Evolutionary conservation across 2,329 filamentous ascomycete species (phyloP), one percentile per base, ranked within the genome.

Genomic region (Cadophora sp.): DNA sequence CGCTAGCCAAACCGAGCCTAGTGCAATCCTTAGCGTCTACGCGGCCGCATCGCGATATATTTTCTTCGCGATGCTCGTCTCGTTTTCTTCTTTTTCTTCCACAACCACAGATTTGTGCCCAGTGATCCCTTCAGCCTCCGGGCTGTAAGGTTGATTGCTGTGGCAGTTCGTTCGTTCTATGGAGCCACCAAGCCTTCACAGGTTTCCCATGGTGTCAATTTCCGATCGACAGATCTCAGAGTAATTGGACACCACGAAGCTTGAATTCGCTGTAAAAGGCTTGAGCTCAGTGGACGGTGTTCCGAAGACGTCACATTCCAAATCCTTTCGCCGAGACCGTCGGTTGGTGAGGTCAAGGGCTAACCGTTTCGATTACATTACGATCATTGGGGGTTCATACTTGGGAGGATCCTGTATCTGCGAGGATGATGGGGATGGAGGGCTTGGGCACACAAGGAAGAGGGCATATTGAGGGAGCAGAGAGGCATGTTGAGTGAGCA

Each of bases 151-250:
- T 95, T 81, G 92, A 94, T 85, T 86, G 81, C 86, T 91, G 87
- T 78, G 85, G 88, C 92, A 95, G 89, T 88, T 95, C 92, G 91
- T 92, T 93, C 88, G 86, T 73, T 82, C 80, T 79, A 93, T 89
- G 91, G 91, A 94, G 90, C 89, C 91, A 92, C 89, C 87, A 71
- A 71, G 72, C 77, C 72, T 73, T 75, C 62, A 74, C 63, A 56
- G 72, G 68, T 70, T 71, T 70, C 61, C 64, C 43, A 89, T 93
- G 91, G 88, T 94, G 90, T 91, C 86, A 89, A 91, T 93, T 84
- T 94, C 91, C 91, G 89, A 92, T 94, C 91, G 93, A 97, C 94
- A 96, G 92, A 89, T 96, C 90, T 92, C 80, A 96, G 90, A 97
- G 80, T 77, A 87, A 96, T 82, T 80, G 81, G 83, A 80, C 55